These are phyloP conservation scores for Flaveria brownii DNA, from an alignment of 129 eudicot genomes.

Conservation along the genomic window DNA sequence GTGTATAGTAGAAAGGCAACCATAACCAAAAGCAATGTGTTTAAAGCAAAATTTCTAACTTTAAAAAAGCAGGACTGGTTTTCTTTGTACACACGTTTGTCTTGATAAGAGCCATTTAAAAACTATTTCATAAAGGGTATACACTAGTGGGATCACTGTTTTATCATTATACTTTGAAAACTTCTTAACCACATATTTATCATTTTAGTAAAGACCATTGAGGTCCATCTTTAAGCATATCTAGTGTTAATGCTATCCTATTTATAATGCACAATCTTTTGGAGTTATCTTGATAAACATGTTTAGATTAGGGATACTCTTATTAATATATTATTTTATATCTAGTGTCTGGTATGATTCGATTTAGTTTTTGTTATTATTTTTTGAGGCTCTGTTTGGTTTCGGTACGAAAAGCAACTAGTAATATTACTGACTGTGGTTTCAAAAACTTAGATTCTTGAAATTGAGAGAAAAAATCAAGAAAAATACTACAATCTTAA, in stretches of 20 bases:
- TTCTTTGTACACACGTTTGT: conserved; percentile 9
- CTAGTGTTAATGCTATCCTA: conserved; percentile 37
- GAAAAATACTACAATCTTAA: conserved; percentile 3
- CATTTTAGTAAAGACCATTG: background rate
- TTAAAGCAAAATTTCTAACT: background rate
- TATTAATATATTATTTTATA: background rate
- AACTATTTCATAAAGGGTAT: conserved; percentile 26
- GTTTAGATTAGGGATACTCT: conserved; percentile 5
- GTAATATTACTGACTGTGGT: background rate
- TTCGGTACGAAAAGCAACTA: background rate
- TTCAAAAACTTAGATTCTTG: background rate
- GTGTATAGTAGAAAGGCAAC: background rate
- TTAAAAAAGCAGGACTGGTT: background rate
- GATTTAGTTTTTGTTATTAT: no score
- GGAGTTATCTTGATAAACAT: conserved; percentile 23
- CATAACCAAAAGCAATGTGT: background rate
- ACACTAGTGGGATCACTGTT: conserved; percentile 26
- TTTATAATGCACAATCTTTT: conserved; percentile 28
- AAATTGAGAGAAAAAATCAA: background rate
- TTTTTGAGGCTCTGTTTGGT: background rate
- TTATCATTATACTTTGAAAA: background rate
- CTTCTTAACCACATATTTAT: conserved; percentile 31
- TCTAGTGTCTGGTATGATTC: background rate
- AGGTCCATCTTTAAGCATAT: conserved; percentile 26
- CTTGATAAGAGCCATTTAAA: conserved; percentile 20